A percentile compares a stretch with the other conserved stretches of the same genome.
Conservation (phyloP, 148 eudicot genomes). For the Rhododendron molle region DNA sequence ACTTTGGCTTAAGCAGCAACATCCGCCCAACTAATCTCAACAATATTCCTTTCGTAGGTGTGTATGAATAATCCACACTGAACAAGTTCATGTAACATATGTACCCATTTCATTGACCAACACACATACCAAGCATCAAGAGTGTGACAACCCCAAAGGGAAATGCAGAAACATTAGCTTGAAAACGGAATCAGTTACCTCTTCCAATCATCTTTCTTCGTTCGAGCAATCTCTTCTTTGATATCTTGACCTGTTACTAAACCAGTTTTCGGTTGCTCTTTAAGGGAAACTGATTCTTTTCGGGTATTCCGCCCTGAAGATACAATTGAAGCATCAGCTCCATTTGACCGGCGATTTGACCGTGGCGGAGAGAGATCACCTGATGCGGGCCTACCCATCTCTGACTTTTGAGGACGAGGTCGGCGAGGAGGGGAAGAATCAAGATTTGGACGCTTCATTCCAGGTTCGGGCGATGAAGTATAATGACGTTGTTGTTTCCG, state of each 20-base stretch:
- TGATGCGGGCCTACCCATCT: constrained; percentile 7
- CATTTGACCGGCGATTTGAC: constrained; percentile 10
- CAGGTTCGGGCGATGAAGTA: constrained; percentile 13
- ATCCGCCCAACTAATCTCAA: neutral
- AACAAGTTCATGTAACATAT: neutral
- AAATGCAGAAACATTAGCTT: neutral
- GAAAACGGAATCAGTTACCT: constrained; percentile 38
- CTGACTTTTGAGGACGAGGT: constrained; percentile 13
- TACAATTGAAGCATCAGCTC: constrained; percentile 13
- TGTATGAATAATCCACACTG: neutral
- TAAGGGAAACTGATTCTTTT: constrained; percentile 18
- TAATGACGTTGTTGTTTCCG: neutral
- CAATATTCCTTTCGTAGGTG: neutral
- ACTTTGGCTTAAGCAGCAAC: neutral
- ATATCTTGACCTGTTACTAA: constrained; percentile 71
- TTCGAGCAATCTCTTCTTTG: constrained; percentile 60
- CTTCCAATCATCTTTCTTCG: constrained; percentile 47
- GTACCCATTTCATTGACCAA: neutral
- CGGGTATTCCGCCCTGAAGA: constrained; percentile 14
- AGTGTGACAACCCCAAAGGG: neutral
- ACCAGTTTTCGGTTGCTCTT: constrained; percentile 57
- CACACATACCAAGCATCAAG: neutral
- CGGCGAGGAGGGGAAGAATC: constrained; percentile 46
- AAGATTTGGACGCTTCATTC: constrained; percentile 18
- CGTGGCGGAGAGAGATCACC: constrained; percentile 7